A percentile compares a stretch with the other conserved stretches of the same genome.
phyloP scores from a whole-genome alignment of 176 grass and related monocot species.

The Aegilops bicornis region DNA sequence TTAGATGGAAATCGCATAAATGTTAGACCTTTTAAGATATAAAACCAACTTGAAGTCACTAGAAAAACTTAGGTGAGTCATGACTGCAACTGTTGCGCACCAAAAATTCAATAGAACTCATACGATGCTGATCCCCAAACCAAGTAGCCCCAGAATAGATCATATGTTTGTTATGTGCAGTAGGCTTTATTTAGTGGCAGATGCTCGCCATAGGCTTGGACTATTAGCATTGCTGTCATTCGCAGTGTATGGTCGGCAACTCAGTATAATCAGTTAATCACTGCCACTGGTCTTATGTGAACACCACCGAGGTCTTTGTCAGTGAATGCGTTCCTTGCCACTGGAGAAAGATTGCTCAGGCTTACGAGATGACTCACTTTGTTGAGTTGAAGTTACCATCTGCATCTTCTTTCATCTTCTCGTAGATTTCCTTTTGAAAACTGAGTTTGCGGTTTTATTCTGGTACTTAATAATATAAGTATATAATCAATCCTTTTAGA shows the following conservation, averaged over 20 bases:
- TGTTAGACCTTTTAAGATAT: background rate
- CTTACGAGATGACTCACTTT: constrained; percentile 14
- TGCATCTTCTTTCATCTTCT: background rate
- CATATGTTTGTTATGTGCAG: background rate
- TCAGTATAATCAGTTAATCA: background rate
- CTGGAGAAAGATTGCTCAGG: background rate
- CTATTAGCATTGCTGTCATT: background rate
- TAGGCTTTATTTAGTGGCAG: background rate
- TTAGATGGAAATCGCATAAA: background rate
- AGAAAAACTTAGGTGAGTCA: background rate
- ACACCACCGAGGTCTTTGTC: background rate
- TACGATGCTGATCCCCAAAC: background rate
- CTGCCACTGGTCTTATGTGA: background rate
- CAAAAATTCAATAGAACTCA: background rate
- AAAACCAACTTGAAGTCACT: background rate
- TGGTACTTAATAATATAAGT: background rate
- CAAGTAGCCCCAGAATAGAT: constrained; percentile 1
- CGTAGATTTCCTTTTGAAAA: background rate
- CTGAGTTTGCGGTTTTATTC: background rate
- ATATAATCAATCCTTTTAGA: background rate
- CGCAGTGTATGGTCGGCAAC: background rate
- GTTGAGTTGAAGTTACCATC: background rate
- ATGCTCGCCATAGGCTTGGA: background rate
- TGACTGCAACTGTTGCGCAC: background rate
- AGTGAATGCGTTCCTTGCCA: constrained; percentile 6